Conservation (phyloP, 495 filamentous ascomycete genomes). For the Penicillium steckii region DNA sequence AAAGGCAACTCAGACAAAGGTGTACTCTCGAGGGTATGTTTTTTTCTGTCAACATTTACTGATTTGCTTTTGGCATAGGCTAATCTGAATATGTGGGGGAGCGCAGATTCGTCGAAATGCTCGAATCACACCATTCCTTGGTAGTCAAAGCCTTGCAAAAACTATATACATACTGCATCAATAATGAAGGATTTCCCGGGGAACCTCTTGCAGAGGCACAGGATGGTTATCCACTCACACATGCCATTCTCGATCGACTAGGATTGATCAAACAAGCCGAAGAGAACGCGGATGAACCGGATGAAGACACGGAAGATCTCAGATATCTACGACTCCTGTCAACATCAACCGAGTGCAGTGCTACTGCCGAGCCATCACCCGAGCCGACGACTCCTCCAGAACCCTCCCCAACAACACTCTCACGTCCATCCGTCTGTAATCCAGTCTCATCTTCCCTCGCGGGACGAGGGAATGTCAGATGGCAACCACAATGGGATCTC, state of each 20-base stretch:
- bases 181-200: slow-evolving; percentile 47
- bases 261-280: slow-evolving; percentile 51
- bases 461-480: slow-evolving; percentile 15
- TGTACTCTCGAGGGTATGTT: slow-evolving; percentile 47
- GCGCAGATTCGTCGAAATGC: slow-evolving; percentile 47
- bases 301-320: slow-evolving; percentile 40
- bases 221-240: slow-evolving; percentile 45
- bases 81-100: neutral
- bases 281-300: slow-evolving; percentile 37
- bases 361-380: slow-evolving; percentile 42
- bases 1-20: slow-evolving; percentile 48
- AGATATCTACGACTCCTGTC: slow-evolving; percentile 39
- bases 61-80: neutral
- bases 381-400: slow-evolving; percentile 42
- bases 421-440: slow-evolving; percentile 12
- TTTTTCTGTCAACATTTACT: neutral
- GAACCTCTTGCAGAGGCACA: slow-evolving; percentile 41
- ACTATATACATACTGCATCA: slow-evolving; percentile 44
- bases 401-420: slow-evolving; percentile 24
- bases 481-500: slow-evolving; percentile 35
- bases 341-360: slow-evolving; percentile 41
- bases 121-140: slow-evolving; percentile 46
- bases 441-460: slow-evolving; percentile 23
- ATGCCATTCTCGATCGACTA: slow-evolving; percentile 46
- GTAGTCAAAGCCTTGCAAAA: slow-evolving; percentile 46